Base-by-base conservation (phyloP, 208 protist genomes). In the Trypanosoma lewisi region DNA sequence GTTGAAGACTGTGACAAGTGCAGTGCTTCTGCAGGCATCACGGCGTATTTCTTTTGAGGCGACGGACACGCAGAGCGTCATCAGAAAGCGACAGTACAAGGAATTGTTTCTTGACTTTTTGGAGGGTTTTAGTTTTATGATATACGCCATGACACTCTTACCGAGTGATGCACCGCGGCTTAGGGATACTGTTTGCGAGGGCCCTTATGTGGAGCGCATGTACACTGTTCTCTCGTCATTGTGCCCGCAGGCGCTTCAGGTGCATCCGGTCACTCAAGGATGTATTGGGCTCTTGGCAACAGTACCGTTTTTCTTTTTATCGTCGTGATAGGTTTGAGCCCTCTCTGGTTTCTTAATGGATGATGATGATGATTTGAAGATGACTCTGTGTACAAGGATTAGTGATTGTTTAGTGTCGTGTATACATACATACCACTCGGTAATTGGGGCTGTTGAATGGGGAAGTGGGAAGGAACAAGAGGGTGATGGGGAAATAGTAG, bases 61-160 rank as follows among this genome's bases (percentile, higher is more conserved):
- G 8, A 82, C 78, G 37, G 82, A 84, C 37, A 77, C 90, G 48
- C 76, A 79, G 58, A 89, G 80, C 72, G 73, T 83, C 21, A 28
- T 63, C 4, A 41, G 65, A 5, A 63, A 63, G 39, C 65, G 56
- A 7, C 45, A 31, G 6, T 70, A 70, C 49, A 57, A 56, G 44
- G 55, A 70, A 21, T 9, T 55, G n/a, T 60, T 70, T 41, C 25
- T 70, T 37, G 27, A 0, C 1, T 70, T 70, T 57, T 63, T 91
- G 37, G 88, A 94, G 64, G 71, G 82, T 63, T 56, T 88, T 41
- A 70, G 83, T 41, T 73, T 77, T 73, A 88, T 79, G 65, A 68
- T 88, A 53, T 89, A 91, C 64, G 70, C 78, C 73, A 92, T 91
- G 73, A 78, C 73, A 11, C 72, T 94, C 37, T 60, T 91, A 37